Evolutionary conservation across 192 early-diverging fungal genomes (phyloP), one percentile per base, ranked within the genome.

Genomic region (Dimargaris cristalligena): DNA sequence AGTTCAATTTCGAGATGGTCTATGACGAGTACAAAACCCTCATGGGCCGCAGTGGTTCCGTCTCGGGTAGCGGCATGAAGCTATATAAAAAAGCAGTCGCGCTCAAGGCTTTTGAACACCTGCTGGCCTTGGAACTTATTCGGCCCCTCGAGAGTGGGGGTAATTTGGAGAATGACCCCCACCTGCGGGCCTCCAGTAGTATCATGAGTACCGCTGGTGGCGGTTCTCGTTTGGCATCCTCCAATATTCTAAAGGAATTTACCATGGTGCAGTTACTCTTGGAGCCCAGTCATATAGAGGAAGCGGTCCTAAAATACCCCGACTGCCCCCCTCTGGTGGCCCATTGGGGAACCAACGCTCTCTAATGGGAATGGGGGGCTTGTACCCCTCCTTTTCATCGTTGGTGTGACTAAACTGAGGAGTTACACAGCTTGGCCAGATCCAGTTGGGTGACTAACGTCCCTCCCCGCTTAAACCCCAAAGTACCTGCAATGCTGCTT

Each of bases 1-100:
- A 73, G 23, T 93, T 90, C 64, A 96, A 92, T 60, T 96, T 96
- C 76, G 87, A 89, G 66, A 93, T 96, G 89, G 80, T 92, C 4
- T 90, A 90, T 64, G 86, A 93, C 62, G 87, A 88, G 71, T 94
- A 91, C 74, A 82, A 84, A 59, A 80, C 85, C 0, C 89, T 93
- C 64, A 82, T 86, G 84, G 78, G 72, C 32, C 68, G 82, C 73
- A 55, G 65, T 61, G 72, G 60, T 18, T 62, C 61, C 50, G 44
- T 64, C 35, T 52, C 68, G 2, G 72, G 74, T 16, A 75, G 80
- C 28, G 76, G 79, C 16, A 81, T 82, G 77, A 75, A 75, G 62
- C 76, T 86, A 29, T 85, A 79, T 64, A 88, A 85, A 62, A 84
- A 84, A 60, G 73, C 78, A 0, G 86, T 90, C 16, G 90, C 85